These are phyloP conservation scores for Golubevia sp. DNA, from an alignment of 1,284 basidiomycete species.

Conservation along the genomic window DNA sequence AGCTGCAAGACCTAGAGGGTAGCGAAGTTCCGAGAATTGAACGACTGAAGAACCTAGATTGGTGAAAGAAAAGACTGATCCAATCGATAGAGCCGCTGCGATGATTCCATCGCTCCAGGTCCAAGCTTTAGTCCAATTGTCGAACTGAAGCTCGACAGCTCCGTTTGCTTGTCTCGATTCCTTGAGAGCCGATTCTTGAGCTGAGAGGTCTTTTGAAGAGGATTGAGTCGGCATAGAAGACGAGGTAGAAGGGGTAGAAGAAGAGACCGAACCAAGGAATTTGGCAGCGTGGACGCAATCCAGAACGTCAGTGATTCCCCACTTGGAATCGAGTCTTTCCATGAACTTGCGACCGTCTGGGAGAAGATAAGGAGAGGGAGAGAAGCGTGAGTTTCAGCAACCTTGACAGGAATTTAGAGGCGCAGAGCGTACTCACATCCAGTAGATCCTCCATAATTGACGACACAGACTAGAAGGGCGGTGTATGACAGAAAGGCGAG, in stretches of 20 bases:
- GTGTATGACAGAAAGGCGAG: not conserved
- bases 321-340: slow-evolving; percentile 69
- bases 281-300: slow-evolving; percentile 69
- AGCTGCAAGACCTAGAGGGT: not conserved
- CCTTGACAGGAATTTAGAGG: not conserved
- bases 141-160: not conserved
- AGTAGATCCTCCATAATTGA: slow-evolving; percentile 74
- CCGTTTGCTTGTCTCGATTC: not conserved
- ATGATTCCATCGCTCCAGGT: not conserved
- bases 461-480: slow-evolving; percentile 66
- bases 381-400: not conserved
- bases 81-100: not conserved
- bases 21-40: not conserved
- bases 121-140: not conserved
- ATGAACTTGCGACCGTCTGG: slow-evolving; percentile 42
- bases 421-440: slow-evolving; percentile 64
- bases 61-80: not conserved
- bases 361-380: not conserved
- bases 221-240: too few species aligned
- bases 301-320: slow-evolving; percentile 72
- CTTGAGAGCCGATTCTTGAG: not conserved
- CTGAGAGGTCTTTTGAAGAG: slow-evolving; percentile 68
- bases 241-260: too few species aligned
- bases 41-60: not conserved
- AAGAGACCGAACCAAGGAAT: slow-evolving; percentile 64